Evolutionary conservation across 768 basidiomycete species (phyloP), one percentile per base, ranked within the genome.

Genomic region (Clavaria fumosa): DNA sequence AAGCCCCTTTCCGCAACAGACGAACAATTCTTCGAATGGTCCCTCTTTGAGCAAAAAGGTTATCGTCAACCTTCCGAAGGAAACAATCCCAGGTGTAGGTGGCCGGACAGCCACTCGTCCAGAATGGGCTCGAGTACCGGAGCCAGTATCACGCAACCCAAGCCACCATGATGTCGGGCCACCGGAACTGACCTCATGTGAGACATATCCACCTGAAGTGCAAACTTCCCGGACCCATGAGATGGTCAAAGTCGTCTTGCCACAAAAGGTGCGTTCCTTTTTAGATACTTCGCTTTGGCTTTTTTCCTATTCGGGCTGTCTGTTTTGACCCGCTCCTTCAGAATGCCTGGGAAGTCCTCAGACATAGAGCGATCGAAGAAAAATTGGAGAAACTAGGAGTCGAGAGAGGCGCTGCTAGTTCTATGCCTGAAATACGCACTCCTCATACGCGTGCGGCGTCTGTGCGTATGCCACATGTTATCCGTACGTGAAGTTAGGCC

Each of bases 401-500:
- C 2, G 83, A 85, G 53, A 70, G 68, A 44, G 72, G 74, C 21
- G 60, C 63, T 40, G 64, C 67, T 11, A 70, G 67, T 47, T 59
- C 58, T 34, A 52, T 74, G 36, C 66, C 74, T 30, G 67, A 73
- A 48, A 72, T 80, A 30, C 70, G 73, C 47, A 79, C 75, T 19
- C 78, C 80, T 23, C 84, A 85, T 53, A 78, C 75, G 33, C 73
- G 85, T 42, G 82, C 85, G 42, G 78, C 83, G 38, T 88, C 84
- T 45, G 85, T 88, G 54, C 46, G 75, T 72, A 40, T 45, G 47
- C 53, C 45, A 40, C 28, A 35, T 39, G 19, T 35, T 28, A 45
- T 48, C 50, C 51, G 47, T 55, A 48, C 47, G 31, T 32, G 43
- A 35, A 35, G 23, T 39, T 39, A 43, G 34, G 40, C 41, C 43